Evolutionary conservation across 2,329 filamentous ascomycete genomes (phyloP), one percentile per base, ranked within the genome.

Genomic region (Talaromyces marneffei): DNA sequence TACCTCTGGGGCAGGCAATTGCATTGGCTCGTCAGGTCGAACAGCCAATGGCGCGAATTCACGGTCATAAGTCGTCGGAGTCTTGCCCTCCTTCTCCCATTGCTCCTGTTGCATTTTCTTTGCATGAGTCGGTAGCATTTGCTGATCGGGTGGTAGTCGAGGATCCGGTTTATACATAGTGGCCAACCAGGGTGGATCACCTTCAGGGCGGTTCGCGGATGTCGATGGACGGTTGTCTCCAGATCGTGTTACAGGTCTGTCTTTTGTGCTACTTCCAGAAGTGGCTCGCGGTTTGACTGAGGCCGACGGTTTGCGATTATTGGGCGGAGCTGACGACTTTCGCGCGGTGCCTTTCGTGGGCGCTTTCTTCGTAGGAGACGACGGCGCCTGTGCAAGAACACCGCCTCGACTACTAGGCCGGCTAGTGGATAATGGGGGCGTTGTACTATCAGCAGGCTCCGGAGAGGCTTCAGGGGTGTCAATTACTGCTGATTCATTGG

Each of bases 101-200:
- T 93, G 90, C 74, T 97, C 92, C 77, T 97, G 93, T 74, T 94
- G 90, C 74, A 97, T 83, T 60, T 91, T 85, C 69, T 89, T 91
- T 12, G 94, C 94, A 65, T 97, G 92, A 0, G 94, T 97, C 0
- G 94, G 94, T 10, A 99, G 85, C 58, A 99, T 87, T 72, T 99
- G 94, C 74, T 99, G 90, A 64, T 99, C 94, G 0, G 92, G 94
- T 5, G 94, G 94, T 35, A 99, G 80, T 63, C 92, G 88, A 31
- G 94, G 94, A 72, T 99, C 94, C 0, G 94, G 94, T 71, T 95
- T 96, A 76, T 97, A 99, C 76, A 96, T 91, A 23, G 89, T 90
- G 50, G 94, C 85, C 76, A 97, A 85, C 94, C 94, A 99, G 57
- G 94, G 94, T 9, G 94, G 92, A 59, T 97, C 93, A 20, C 94